Conservation (phyloP, 306 rosid genomes). For the Malus fusca region DNA sequence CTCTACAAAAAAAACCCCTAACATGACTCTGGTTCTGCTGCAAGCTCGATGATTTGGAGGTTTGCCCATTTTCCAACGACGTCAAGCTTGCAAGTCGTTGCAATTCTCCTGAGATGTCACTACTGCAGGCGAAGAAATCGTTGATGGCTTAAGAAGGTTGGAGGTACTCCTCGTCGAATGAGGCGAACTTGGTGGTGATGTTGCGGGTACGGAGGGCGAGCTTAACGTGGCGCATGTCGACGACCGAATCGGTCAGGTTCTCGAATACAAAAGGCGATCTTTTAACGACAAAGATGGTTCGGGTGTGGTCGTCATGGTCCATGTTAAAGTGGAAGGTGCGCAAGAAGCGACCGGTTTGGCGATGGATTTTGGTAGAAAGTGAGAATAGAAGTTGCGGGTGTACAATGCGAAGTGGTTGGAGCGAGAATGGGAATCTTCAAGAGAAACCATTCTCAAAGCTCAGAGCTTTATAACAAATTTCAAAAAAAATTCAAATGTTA, state of each 20-base stretch:
- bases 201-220: slow-evolving; percentile 42
- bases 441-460: slow-evolving; percentile 62
- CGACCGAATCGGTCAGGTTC: slow-evolving; percentile 60
- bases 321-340: slow-evolving; percentile 64
- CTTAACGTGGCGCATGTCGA: slow-evolving; percentile 79
- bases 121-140: slow-evolving; percentile 75
- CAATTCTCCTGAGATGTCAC: slow-evolving; percentile 80
- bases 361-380: slow-evolving; percentile 42
- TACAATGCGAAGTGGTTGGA: slow-evolving; percentile 44
- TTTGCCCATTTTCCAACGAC: slow-evolving; percentile 34
- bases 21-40: slow-evolving; percentile 54
- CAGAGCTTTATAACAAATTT: background rate
- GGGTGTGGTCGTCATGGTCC: slow-evolving; percentile 50
- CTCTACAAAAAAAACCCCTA: slow-evolving; percentile 67
- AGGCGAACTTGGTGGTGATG: slow-evolving; percentile 26
- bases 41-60: background rate
- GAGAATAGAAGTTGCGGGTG: slow-evolving; percentile 29
- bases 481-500: background rate
- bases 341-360: slow-evolving; percentile 78
- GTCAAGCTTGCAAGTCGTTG: slow-evolving; percentile 65
- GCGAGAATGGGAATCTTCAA: slow-evolving; percentile 57
- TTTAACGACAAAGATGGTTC: slow-evolving; percentile 27
- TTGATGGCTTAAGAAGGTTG: slow-evolving; percentile 77
- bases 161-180: slow-evolving; percentile 46
- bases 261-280: slow-evolving; percentile 54